Conservation (phyloP, 1,284 basidiomycete species). For the Anthracocystis setariae region DNA sequence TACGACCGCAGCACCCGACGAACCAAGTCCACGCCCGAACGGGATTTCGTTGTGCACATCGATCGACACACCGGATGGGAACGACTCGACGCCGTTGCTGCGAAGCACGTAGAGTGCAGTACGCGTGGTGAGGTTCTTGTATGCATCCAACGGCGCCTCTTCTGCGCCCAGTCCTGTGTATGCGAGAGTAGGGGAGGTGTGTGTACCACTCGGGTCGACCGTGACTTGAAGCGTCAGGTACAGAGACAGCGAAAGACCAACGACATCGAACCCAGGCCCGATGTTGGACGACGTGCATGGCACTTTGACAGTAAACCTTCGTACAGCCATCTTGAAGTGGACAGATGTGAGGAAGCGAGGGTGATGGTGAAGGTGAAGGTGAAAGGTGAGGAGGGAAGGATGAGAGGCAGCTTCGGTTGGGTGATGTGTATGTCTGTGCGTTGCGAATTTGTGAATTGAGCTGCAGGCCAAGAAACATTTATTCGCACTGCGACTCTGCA, state of each 20-base stretch:
- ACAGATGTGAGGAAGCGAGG: conserved; percentile 1
- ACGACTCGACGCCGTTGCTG: conserved; percentile 78
- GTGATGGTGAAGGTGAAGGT: neutral
- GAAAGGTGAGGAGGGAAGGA: neutral
- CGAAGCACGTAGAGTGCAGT: conserved; percentile 96
- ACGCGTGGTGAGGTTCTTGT: conserved; percentile 97
- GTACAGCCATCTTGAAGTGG: conserved; percentile 6
- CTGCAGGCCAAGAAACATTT: neutral
- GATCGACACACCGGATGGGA: conserved; percentile 75
- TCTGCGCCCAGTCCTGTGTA: conserved; percentile 89
- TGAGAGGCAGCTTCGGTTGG: neutral
- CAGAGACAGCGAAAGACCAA: conserved; percentile 92
- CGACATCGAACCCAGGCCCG: conserved; percentile 98
- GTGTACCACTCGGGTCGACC: conserved; percentile 22
- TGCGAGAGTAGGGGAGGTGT: conserved; percentile 73
- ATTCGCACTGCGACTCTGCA: neutral
- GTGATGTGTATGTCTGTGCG: conserved; percentile 5
- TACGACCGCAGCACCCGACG: conserved; percentile 96
- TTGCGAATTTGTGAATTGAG: neutral
- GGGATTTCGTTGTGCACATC: conserved; percentile 92
- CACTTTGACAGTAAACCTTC: conserved; percentile 76
- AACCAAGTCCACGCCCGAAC: conserved; percentile 95
- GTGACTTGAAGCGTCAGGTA: conserved; percentile 80
- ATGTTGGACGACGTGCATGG: conserved; percentile 98
- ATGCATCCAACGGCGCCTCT: conserved; percentile 91